Evolutionary conservation across 768 basidiomycete genomes (phyloP).

Genomic region (Lepiota brunneoincarnata): DNA sequence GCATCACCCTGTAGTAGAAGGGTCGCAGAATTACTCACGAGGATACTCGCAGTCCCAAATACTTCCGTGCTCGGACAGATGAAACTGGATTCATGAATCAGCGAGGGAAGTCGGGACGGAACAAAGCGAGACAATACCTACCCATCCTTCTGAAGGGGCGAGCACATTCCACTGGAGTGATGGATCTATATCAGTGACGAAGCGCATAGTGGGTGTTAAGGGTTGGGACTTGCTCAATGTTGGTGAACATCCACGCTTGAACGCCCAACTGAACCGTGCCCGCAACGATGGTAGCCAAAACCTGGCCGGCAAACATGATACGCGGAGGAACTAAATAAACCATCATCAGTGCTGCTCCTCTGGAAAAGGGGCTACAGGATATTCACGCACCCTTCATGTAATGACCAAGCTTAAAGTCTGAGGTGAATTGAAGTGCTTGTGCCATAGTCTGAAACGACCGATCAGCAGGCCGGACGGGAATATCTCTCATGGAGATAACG

Average conservation of each 20-base stretch:
- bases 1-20: neutral
- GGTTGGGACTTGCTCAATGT: slow-evolving; percentile 31
- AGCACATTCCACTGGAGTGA: slow-evolving; percentile 45
- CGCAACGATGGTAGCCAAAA: slow-evolving; percentile 54
- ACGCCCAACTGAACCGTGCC: slow-evolving; percentile 68
- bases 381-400: slow-evolving; percentile 70
- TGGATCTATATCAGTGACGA: neutral
- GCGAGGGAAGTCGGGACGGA: neutral
- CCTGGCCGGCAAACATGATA: slow-evolving; percentile 52
- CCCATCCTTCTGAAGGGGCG: slow-evolving; percentile 40
- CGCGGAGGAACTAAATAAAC: slow-evolving; percentile 46
- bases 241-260: slow-evolving; percentile 62
- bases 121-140: slow-evolving; percentile 14
- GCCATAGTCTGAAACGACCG: slow-evolving; percentile 39
- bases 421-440: slow-evolving; percentile 54
- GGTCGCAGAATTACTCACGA: slow-evolving; percentile 37
- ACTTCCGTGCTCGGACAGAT: slow-evolving; percentile 53
- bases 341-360: neutral
- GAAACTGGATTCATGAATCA: slow-evolving; percentile 29
- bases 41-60: slow-evolving; percentile 53
- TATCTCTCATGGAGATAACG: neutral
- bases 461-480: neutral
- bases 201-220: slow-evolving; percentile 3
- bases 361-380: neutral
- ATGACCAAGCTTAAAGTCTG: slow-evolving; percentile 70